Percentiles rank a stretch among this genome's conserved stretches.
Conservation (phyloP, 176 grass and related monocot species). For the Areca catechu region DNA sequence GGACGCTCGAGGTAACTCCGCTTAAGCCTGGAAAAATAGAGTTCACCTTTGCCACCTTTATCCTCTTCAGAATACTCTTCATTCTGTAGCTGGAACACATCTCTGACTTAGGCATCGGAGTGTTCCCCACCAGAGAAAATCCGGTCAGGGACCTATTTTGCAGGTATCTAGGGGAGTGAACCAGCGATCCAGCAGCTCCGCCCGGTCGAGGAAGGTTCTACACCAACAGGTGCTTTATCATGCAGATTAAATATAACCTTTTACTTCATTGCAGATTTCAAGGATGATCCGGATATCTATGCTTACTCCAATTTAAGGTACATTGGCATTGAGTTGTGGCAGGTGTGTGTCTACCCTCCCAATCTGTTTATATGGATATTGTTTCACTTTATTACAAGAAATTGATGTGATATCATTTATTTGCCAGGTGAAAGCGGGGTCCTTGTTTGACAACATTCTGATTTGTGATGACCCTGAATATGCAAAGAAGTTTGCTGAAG, state of each 20-base stretch:
- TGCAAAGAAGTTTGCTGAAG: slow-evolving; percentile 68
- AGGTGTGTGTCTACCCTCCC: slow-evolving; percentile 29
- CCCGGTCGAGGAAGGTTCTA: too few relatives aligned
- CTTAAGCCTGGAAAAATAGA: too few relatives aligned
- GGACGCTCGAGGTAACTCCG: too few relatives aligned
- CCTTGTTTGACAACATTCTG: slow-evolving; percentile 84
- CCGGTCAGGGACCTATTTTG: too few relatives aligned
- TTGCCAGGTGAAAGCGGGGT: slow-evolving; percentile 80
- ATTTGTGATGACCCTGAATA: slow-evolving; percentile 66
- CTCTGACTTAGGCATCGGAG: too few relatives aligned
- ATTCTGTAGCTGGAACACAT: too few relatives aligned
- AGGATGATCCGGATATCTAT: slow-evolving; percentile 80
- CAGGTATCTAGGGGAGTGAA: too few relatives aligned
- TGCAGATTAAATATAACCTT: background rate
- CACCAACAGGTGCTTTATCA: too few relatives aligned
- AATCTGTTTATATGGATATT: background rate
- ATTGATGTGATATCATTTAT: background rate
- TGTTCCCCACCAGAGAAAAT: too few relatives aligned
- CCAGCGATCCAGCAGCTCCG: too few relatives aligned
- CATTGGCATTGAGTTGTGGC: slow-evolving; percentile 96
- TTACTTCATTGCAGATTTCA: slow-evolving; percentile 56
- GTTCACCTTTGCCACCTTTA: too few relatives aligned
- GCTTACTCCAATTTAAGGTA: slow-evolving; percentile 71
- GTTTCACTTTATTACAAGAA: slow-evolving; percentile 1
- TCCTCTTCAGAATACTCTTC: too few relatives aligned